Evolutionary conservation across 495 filamentous ascomycete species (phyloP).

Genomic region (Neurospora pannonica): DNA sequence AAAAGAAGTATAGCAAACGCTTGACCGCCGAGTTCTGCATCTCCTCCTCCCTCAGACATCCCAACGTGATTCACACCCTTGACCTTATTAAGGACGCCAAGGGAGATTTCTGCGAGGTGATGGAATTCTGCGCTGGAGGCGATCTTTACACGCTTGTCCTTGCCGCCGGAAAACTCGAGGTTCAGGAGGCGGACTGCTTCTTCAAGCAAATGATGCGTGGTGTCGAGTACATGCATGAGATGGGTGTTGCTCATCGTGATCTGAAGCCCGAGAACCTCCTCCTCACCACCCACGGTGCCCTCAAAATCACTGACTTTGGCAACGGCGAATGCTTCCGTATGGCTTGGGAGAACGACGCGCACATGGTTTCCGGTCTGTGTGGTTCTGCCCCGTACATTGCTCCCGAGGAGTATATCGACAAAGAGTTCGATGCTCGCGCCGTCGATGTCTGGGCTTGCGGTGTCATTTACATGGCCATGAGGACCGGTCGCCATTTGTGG

Average conservation of each 20-base stretch:
- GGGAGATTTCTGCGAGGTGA: conserved; percentile 97
- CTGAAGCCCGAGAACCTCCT: conserved; percentile 96
- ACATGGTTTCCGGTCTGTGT: conserved; percentile 95
- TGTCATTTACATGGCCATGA: conserved; percentile 99
- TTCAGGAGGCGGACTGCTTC: conserved; percentile 90
- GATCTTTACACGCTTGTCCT: conserved; percentile 94
- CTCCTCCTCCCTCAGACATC: conserved; percentile 89
- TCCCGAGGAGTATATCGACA: conserved; percentile 89
- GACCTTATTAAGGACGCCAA: conserved; percentile 93
- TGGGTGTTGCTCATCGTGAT: conserved; percentile 97
- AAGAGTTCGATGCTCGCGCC: conserved; percentile 91
- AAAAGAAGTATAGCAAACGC: conserved; percentile 95
- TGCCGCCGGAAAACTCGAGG: conserved; percentile 85
- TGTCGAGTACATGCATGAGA: conserved; percentile 98
- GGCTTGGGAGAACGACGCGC: conserved; percentile 97
- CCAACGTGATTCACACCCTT: conserved; percentile 96
- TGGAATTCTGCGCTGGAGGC: conserved; percentile 97
- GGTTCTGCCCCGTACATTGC: conserved; percentile 96
- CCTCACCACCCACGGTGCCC: conserved; percentile 80
- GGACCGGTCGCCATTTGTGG: conserved; percentile 93
- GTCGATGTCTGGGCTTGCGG: conserved; percentile 98
- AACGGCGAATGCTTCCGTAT: conserved; percentile 99
- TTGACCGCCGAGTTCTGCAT: conserved; percentile 99
- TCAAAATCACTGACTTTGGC: conserved; percentile 98
- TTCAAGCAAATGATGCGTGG: conserved; percentile 99